A percentile compares a stretch with the other conserved stretches of the same genome.
phyloP scores from a whole-genome alignment of 78 protist species.

The Ministeria vibrans region DNA sequence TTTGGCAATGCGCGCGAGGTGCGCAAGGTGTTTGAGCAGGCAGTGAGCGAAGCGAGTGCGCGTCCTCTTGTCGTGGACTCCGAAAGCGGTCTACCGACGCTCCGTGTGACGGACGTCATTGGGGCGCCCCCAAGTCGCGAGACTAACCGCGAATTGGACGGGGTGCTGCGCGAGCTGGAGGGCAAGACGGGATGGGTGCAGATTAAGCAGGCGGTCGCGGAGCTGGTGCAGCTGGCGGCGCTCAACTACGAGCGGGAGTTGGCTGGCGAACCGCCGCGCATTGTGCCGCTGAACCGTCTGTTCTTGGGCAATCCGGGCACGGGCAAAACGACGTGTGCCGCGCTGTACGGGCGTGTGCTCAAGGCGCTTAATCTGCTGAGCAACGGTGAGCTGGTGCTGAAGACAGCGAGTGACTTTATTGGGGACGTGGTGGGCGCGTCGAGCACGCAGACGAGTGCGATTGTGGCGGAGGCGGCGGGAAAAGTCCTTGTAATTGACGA shows the following conservation, averaged over 20 bases:
- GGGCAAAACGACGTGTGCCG: conserved; percentile 45
- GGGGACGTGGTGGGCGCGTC: conserved; percentile 31
- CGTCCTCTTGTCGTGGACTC: not conserved
- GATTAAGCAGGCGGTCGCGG: conserved; percentile 23
- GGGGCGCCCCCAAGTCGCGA: not conserved
- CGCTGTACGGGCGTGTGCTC: conserved; percentile 6
- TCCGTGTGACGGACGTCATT: not conserved
- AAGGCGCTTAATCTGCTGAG: not conserved
- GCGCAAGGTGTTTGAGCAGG: not conserved
- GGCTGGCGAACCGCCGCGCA: not conserved
- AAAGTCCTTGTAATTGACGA: conserved; percentile 49
- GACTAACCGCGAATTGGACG: not conserved
- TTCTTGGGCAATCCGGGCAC: conserved; percentile 35
- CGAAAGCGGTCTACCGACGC: not conserved
- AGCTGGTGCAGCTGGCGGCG: not conserved
- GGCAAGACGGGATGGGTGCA: conserved; percentile 11
- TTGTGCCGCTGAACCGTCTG: not conserved
- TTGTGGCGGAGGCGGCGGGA: conserved; percentile 26
- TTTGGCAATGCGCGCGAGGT: conserved; percentile 36
- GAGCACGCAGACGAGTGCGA: conserved; percentile 2
- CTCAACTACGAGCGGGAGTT: conserved; percentile 18
- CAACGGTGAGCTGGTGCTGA: not conserved
- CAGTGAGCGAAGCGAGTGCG: not conserved
- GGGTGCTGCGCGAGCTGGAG: conserved; percentile 13
- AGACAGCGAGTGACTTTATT: conserved; percentile 13